Conservation (phyloP, 2,329 filamentous ascomycete species). For the Bipolaris bicolor region DNA sequence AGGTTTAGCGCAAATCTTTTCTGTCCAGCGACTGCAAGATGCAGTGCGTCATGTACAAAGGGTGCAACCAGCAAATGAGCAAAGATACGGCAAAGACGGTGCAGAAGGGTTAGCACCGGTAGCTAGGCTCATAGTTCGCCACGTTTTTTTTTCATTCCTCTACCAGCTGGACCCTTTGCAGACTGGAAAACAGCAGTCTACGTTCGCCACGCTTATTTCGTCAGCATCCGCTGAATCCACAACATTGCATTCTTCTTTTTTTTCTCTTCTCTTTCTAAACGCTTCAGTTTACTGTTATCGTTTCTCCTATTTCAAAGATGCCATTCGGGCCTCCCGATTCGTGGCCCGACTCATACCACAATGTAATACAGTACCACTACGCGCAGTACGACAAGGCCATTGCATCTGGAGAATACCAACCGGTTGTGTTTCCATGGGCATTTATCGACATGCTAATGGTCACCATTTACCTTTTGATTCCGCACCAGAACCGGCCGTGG, state of each 20-base stretch:
- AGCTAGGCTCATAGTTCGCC: too few species aligned
- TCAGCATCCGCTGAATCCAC: conserved; percentile 12
- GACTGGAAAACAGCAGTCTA: conserved; percentile 6
- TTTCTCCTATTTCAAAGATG: conserved; percentile 14
- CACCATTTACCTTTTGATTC: conserved; percentile 59
- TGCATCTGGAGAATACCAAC: conserved; percentile 48
- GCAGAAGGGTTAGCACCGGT: too few species aligned
- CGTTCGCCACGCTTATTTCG: conserved; percentile 19
- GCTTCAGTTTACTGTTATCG: conserved; percentile 3
- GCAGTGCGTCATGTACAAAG: conserved; percentile 37
- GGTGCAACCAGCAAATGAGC: too few species aligned
- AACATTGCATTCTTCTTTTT: not conserved
- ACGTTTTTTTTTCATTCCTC: too few species aligned
- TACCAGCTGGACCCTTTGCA: too few species aligned
- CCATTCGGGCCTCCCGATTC: conserved; percentile 21
- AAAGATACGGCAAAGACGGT: too few species aligned
- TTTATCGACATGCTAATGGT: conserved; percentile 49
- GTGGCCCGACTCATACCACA: conserved; percentile 44
- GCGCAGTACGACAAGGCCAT: conserved; percentile 50
- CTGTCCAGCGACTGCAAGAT: conserved; percentile 28
- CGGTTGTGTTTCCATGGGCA: conserved; percentile 55
- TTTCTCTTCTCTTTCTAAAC: conserved; percentile 3
- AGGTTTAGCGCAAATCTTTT: conserved; percentile 19
- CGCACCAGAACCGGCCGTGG: conserved; percentile 51
- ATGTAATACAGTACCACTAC: conserved; percentile 47